phyloP scores from a whole-genome alignment of 2,329 filamentous ascomycete genomes.

The Phaeosphaeriaceae sp. region DNA sequence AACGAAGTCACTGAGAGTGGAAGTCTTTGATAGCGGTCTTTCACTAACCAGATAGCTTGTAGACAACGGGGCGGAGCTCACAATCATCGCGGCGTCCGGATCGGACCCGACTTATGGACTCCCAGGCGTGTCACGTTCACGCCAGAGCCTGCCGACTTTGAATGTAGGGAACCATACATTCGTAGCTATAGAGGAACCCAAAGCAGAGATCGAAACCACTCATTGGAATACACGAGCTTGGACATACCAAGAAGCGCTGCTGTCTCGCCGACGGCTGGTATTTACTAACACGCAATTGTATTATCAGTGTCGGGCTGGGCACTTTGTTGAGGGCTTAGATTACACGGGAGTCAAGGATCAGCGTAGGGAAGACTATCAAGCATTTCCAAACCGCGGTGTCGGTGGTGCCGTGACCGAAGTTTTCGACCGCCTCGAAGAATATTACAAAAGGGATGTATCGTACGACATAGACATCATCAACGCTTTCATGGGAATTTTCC shows the following conservation, averaged over 20 bases:
- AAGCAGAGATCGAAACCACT: neutral
- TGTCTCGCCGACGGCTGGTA: neutral
- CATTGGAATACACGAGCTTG: constrained; percentile 1
- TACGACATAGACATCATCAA: constrained; percentile 1
- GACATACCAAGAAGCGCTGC: constrained; percentile 6
- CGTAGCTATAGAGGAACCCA: neutral
- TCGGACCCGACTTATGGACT: constrained; percentile 2
- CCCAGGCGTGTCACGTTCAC: neutral
- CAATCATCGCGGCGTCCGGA: constrained; percentile 14
- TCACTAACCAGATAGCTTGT: neutral
- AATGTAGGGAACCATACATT: neutral
- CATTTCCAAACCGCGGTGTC: neutral
- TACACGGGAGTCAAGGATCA: no score
- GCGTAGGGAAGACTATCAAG: no score
- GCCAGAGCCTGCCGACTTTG: neutral
- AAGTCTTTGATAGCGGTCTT: no score
- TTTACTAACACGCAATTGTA: constrained; percentile 1
- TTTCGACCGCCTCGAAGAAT: neutral
- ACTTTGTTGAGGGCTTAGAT: no score
- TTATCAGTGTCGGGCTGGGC: constrained; percentile 1
- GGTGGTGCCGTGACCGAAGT: neutral
- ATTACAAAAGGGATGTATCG: neutral
- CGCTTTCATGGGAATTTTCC: neutral
- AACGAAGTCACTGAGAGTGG: no score
- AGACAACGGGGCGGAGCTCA: constrained; percentile 9